A percentile compares a stretch with the other conserved stretches of the same genome.
phyloP scores from a whole-genome alignment of 495 filamentous ascomycete genomes.

The Aspergillus indologenus region DNA sequence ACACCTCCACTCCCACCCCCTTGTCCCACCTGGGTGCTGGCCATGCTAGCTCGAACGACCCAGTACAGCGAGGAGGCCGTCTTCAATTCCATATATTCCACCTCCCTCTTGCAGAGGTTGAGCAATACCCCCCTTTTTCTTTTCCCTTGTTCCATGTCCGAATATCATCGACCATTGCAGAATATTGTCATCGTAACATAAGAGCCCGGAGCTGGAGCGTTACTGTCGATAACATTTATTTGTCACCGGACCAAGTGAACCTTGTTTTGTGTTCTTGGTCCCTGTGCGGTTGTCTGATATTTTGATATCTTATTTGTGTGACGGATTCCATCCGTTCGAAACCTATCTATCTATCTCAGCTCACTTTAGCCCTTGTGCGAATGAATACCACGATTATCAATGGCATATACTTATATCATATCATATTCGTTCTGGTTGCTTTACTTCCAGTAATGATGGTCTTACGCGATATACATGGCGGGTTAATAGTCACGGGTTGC shows the following conservation, averaged over 20 bases:
- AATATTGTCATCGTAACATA: neutral
- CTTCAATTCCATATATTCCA: neutral
- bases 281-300: neutral
- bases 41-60: too few species aligned
- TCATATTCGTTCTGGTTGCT: neutral
- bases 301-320: neutral
- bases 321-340: neutral
- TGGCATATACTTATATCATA: neutral
- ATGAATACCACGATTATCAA: neutral
- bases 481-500: too few species aligned
- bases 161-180: neutral
- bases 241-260: too few species aligned
- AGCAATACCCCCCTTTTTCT: too few species aligned
- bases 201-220: neutral
- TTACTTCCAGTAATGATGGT: neutral
- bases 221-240: too few species aligned
- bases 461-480: too few species aligned
- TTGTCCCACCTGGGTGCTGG: neutral
- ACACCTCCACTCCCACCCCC: too few species aligned
- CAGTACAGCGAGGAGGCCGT: neutral
- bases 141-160: neutral
- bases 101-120: constrained; percentile 12
- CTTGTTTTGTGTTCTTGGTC: too few species aligned
- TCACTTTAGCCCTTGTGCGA: neutral
- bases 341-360: neutral